Base-by-base conservation (phyloP, 805 yeast genomes). In the Ogataea allantospora region DNA sequence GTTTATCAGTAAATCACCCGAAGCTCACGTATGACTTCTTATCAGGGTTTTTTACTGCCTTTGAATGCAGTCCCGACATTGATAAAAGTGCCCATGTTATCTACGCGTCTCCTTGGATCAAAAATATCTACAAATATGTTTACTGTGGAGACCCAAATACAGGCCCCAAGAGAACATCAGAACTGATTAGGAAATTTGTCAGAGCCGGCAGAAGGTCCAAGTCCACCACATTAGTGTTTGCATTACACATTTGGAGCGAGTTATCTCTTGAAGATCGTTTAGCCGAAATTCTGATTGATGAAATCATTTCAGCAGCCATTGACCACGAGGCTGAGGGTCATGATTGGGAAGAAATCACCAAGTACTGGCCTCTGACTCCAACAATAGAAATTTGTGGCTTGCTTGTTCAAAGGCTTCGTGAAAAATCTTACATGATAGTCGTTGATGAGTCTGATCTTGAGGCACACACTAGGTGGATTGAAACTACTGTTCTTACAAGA, bases 321-420 rank as follows among this genome's bases (percentile, higher is more conserved):
- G 93, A 84, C 47, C 77, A 81, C 52, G 83, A 82, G 47, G 80
- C 87, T n/a, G 87, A 82, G 48, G 83, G 81, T 4, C 73, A 76
- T 25, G 79, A 73, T 32, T 84, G 87, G 87, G 70, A 71, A 13
- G 75, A 72, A 31, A 71, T 80, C 5, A 70, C 82, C 2, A 70
- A 82, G 1, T 68, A 83, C n/a, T 65, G 87, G 46, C 72, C 82
- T 1, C 59, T 77, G 10, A 66, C 76, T 15, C 88, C 95, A 3
- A 79, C 91, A 1, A 66, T 80, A n/a, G 86, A 80, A 46, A 68
- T 85, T 2, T 80, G 88, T 51, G 81, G 86, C 6, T 71, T 75
- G 34, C 73, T 86, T 2, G 67, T 87, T 25, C 58, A 68, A 21
- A 67, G 83, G 44, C 57, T 88, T 27, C 69, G 80, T 43, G 66